Evolutionary conservation across 2,329 filamentous ascomycete species (phyloP).

Genomic region (Ceratocystis smalleyi): DNA sequence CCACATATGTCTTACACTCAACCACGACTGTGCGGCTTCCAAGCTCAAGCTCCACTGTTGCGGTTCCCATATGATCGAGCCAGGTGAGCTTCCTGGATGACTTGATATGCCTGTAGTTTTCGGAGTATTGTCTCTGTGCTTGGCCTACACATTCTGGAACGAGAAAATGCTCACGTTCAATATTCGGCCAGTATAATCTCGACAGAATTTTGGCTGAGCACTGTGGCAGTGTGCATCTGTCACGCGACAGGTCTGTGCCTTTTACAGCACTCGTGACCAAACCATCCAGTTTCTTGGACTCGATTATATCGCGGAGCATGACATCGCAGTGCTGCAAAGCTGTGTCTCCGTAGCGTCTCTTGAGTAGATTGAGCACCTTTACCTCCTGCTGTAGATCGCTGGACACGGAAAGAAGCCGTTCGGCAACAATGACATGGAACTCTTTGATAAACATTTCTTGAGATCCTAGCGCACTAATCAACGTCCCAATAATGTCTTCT

Average conservation of each 20-base stretch:
- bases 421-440: slow-evolving; percentile 76
- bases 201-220: slow-evolving; percentile 78
- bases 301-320: slow-evolving; percentile 86
- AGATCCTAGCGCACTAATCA: slow-evolving; percentile 75
- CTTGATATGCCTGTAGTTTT: slow-evolving; percentile 66
- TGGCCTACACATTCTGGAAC: slow-evolving; percentile 43
- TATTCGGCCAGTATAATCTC: slow-evolving; percentile 73
- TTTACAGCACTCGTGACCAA: slow-evolving; percentile 11
- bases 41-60: slow-evolving; percentile 66
- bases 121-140: slow-evolving; percentile 55
- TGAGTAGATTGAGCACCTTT: slow-evolving; percentile 71
- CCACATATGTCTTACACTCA: slow-evolving; percentile 70
- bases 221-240: slow-evolving; percentile 16
- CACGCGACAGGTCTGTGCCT: neutral
- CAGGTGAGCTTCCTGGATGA: slow-evolving; percentile 74
- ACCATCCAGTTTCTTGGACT: slow-evolving; percentile 58
- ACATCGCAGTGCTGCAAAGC: slow-evolving; percentile 88
- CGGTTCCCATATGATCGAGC: slow-evolving; percentile 68
- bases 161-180: slow-evolving; percentile 53
- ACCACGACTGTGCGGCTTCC: slow-evolving; percentile 60
- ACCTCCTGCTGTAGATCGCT: slow-evolving; percentile 62
- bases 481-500: slow-evolving; percentile 79
- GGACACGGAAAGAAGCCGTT: slow-evolving; percentile 55
- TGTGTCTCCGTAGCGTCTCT: slow-evolving; percentile 71
- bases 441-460: slow-evolving; percentile 90